Evolutionary conservation across 225 moss, liverwort and hornwort species (phyloP).

Genomic region (Climacium dendroides): DNA sequence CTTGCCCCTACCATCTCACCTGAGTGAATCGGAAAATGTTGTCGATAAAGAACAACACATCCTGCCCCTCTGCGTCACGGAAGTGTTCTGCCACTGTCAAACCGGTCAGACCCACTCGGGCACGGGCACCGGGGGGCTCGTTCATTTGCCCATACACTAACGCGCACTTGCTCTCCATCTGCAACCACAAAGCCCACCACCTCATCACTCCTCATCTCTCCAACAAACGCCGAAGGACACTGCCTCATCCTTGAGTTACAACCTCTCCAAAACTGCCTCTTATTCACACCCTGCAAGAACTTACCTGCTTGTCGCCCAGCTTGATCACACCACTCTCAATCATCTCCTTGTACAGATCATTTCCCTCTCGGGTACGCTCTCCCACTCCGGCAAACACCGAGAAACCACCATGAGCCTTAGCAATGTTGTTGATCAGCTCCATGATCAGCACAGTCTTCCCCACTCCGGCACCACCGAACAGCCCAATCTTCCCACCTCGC

Average conservation of each 20-base stretch:
- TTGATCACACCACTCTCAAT: constrained; percentile 71
- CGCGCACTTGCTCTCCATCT: constrained; percentile 56
- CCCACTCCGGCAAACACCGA: constrained; percentile 56
- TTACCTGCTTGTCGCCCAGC: constrained; percentile 68
- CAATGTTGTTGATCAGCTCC: constrained; percentile 60
- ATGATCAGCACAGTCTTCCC: constrained; percentile 69
- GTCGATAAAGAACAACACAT: constrained; percentile 90
- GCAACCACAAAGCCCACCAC: background rate
- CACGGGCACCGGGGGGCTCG: constrained; percentile 59
- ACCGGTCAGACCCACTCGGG: constrained; percentile 68
- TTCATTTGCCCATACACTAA: constrained; percentile 62
- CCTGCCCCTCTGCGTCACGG: constrained; percentile 91
- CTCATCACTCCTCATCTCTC: constrained; percentile 1
- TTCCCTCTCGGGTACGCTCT: constrained; percentile 54
- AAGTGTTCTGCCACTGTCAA: constrained; percentile 95
- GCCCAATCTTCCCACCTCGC: constrained; percentile 95
- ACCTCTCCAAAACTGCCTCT: background rate
- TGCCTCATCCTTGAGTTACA: background rate
- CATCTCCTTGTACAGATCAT: constrained; percentile 57
- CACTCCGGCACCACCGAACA: constrained; percentile 96
- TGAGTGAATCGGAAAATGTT: constrained; percentile 98
- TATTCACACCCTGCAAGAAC: background rate
- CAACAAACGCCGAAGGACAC: background rate
- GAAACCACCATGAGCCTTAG: constrained; percentile 52
- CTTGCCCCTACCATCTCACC: constrained; percentile 18